Percentiles rank a stretch among this genome's conserved stretches.
Conservation (phyloP, 2,329 filamentous ascomycete species). For the Podosphaera fusca region DNA sequence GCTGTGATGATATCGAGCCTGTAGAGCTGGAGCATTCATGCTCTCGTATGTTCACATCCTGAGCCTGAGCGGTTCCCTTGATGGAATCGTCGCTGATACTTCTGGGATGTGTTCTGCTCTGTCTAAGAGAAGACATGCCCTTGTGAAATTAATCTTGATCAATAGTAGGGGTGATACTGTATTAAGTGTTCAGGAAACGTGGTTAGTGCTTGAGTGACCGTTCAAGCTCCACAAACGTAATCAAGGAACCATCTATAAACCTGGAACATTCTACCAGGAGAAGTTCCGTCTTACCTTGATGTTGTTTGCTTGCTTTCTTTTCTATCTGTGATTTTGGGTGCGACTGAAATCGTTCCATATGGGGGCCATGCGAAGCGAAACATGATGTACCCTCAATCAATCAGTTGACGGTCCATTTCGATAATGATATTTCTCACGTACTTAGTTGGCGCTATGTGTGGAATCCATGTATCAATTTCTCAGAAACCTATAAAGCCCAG, state of each 20-base stretch:
- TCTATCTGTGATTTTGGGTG: not conserved
- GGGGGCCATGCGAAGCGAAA: not conserved
- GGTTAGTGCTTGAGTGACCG: not conserved
- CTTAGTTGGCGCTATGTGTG: constrained; percentile 26
- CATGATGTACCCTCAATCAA: not conserved
- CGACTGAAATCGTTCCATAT: not conserved
- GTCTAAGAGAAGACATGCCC: not conserved
- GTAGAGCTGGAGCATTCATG: not conserved
- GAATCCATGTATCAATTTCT: constrained; percentile 31
- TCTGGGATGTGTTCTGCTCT: not conserved
- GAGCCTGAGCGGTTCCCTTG: not conserved
- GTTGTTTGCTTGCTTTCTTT: not conserved
- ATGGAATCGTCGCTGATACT: not conserved
- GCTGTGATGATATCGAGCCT: not conserved
- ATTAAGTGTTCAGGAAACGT: not conserved
- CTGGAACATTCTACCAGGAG: not conserved
- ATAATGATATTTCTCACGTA: not conserved
- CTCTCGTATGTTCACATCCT: not conserved
- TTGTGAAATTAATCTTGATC: not conserved
- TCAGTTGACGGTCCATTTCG: not conserved
- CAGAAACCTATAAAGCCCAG: constrained; percentile 14
- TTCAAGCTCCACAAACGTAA: not conserved
- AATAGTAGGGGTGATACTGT: not conserved
- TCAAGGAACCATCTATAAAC: not conserved
- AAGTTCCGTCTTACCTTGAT: not conserved